phyloP scores from a whole-genome alignment of 129 eudicot genomes.

The Flaveria bidentis region DNA sequence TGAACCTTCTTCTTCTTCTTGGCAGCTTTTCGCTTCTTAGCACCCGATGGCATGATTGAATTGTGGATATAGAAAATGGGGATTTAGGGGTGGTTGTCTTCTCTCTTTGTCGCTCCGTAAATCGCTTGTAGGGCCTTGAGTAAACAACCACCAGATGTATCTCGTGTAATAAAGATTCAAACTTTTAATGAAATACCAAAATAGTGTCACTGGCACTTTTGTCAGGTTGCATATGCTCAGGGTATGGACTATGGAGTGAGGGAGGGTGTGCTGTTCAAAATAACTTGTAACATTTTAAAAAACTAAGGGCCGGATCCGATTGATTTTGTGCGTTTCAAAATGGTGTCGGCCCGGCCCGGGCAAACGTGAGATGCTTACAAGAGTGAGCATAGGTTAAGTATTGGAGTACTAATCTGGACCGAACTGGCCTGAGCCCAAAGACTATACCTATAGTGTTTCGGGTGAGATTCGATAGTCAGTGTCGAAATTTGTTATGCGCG shows the following conservation, averaged over 20 bases:
- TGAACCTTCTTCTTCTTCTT: conserved; percentile 81
- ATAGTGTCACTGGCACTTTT: conserved; percentile 31
- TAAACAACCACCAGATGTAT: neutral
- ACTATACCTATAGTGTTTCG: too few species aligned
- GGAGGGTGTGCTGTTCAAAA: neutral
- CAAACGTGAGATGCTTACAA: too few species aligned
- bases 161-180: conserved; percentile 24
- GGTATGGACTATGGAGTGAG: conserved; percentile 1
- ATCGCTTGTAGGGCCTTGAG: conserved; percentile 33
- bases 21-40: conserved; percentile 96
- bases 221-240: conserved; percentile 39
- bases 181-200: neutral
- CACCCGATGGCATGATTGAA: conserved; percentile 88
- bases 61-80: conserved; percentile 19
- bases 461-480: too few species aligned
- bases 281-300: neutral
- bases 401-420: too few species aligned
- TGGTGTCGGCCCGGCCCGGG: too few species aligned
- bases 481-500: too few species aligned
- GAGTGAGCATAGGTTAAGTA: too few species aligned
- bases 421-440: too few species aligned
- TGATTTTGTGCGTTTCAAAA: too few species aligned
- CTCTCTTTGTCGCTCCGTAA: conserved; percentile 25
- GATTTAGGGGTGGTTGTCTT: conserved; percentile 18
- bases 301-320: too few species aligned